Evolutionary conservation across 805 yeast species (phyloP), one percentile per base, ranked within the genome.

Genomic region (Yamadazyma tumulicola): DNA sequence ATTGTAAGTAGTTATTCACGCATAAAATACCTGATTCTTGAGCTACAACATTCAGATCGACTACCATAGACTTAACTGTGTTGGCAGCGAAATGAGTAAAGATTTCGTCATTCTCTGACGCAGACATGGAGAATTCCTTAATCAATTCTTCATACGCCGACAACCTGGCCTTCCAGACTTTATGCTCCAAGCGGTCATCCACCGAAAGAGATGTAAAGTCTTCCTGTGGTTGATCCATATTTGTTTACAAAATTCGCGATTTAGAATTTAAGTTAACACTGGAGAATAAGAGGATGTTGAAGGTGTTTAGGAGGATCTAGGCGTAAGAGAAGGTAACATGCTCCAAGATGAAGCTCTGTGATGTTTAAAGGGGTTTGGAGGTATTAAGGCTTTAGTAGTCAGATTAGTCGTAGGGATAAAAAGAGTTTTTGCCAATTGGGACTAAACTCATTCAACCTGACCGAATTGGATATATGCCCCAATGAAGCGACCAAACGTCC

Each of bases 31-130:
- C 97, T 1, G 81, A 64, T 51, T 93, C 97, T 45, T 88, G 95
- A 0, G 97, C 95, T 12, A 83, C 93, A 13, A 88, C 96, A 53
- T 93, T 93, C 20, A 81, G 56, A 54, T 93, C 98, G 3, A 75
- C 67, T 6, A 84, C 79, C 26, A 81, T 70, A 45, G 68, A 67
- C 45, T 74, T 78, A 48, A 80, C 64, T 2, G 72, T 34, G 7
- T 75, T 80, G 0, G 87, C 81, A 12, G 58, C 51, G 51, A 73
- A 77, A 3, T 64, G 64, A 15, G 57, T 57, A 48, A 83, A 79
- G 31, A 79, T 69, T 2, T 60, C 69, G 44, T 77, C 86, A n/a
- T 67, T 54, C 38, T 74, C 79, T 41, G 68, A 66, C 3, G 77
- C 67, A 1, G 85, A 73, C 31, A 55, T 63, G 31, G 71, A 64